These are phyloP conservation scores for Beta macrorhiza DNA, from an alignment of 179 eudicot species.

Conservation along the genomic window DNA sequence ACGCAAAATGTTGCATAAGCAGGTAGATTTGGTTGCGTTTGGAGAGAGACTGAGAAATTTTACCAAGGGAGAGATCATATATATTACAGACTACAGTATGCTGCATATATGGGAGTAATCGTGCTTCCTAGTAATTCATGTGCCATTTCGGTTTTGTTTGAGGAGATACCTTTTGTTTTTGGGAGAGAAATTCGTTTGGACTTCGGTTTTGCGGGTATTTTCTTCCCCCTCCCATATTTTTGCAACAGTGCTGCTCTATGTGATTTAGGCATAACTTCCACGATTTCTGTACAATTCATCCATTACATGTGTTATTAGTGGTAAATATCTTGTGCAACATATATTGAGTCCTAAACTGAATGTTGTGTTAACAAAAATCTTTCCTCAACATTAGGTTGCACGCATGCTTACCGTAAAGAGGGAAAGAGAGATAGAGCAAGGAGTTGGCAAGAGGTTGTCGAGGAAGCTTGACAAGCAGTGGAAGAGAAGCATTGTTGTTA, in stretches of 20 bases:
- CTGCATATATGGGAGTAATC: neutral
- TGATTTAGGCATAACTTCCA: neutral
- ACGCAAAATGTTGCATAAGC: neutral
- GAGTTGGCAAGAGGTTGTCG: conserved; percentile 74
- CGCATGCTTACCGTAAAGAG: conserved; percentile 85
- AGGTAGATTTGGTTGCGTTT: neutral
- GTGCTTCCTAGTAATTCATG: neutral
- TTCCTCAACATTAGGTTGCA: conserved; percentile 50
- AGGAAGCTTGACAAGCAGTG: conserved; percentile 82
- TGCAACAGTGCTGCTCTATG: neutral
- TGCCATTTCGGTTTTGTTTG: neutral
- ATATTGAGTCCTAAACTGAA: neutral
- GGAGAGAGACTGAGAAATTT: neutral
- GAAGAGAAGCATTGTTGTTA: conserved; percentile 73
- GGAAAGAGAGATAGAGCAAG: conserved; percentile 86
- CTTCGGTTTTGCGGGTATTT: no score
- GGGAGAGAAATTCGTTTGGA: neutral
- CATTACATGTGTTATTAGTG: neutral
- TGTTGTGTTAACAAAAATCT: neutral
- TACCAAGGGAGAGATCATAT: neutral
- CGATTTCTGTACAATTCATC: neutral
- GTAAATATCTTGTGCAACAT: neutral
- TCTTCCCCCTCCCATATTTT: no score
- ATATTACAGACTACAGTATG: neutral
- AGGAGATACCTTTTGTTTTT: neutral